Evolutionary conservation across 306 rosid species (phyloP).

Genomic region (Castanopsis chinensis): DNA sequence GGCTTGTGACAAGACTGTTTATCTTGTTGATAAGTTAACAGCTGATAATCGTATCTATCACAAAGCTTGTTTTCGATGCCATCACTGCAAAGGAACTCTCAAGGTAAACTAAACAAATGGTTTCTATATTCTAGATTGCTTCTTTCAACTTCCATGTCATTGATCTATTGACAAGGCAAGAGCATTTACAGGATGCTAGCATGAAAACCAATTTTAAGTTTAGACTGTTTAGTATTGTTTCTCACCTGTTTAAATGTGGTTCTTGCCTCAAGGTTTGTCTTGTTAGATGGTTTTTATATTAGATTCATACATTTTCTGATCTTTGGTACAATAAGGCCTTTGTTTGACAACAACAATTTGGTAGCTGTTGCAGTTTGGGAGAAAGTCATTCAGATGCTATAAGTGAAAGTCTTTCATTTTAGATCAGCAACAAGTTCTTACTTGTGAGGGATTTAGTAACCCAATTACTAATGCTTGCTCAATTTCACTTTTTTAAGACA

Average conservation of each 20-base stretch:
- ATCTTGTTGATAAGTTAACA: conserved; percentile 91
- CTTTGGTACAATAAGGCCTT: too few species aligned
- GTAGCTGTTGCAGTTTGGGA: neutral
- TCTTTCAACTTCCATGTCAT: neutral
- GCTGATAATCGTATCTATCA: conserved; percentile 91
- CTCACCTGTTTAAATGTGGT: neutral
- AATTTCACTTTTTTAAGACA: neutral
- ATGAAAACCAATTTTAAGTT: neutral
- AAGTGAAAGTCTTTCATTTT: neutral
- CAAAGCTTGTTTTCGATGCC: conserved; percentile 98
- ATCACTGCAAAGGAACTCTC: conserved; percentile 98
- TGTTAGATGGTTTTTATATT: neutral
- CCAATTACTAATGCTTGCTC: too few species aligned
- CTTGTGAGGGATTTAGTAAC: neutral
- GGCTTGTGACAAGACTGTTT: conserved; percentile 98
- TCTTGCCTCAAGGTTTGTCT: neutral
- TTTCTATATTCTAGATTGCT: neutral
- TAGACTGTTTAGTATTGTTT: too few species aligned
- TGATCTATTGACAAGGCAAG: neutral
- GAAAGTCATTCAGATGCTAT: neutral
- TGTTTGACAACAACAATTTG: too few species aligned
- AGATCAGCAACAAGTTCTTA: neutral
- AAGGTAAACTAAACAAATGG: conserved; percentile 45
- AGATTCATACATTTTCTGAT: too few species aligned
- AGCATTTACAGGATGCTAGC: neutral